Percentiles rank a stretch among this genome's conserved stretches.
phyloP scores from a whole-genome alignment of 345 rosid genomes.

The Eucalyptus lansdowneana region DNA sequence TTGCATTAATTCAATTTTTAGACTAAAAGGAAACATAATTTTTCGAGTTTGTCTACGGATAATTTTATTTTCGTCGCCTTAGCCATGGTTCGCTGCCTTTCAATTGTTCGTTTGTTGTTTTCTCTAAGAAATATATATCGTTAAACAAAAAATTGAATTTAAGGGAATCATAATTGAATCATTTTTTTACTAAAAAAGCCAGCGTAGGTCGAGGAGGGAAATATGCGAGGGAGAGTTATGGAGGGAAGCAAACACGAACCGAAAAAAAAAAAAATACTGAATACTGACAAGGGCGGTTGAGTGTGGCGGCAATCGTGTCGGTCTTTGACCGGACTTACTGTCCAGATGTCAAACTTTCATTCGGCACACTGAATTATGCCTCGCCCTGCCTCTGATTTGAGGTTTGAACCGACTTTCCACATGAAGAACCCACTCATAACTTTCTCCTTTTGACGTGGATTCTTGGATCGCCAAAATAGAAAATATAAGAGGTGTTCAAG shows the following conservation, averaged over 20 bases:
- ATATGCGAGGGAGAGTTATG: neutral
- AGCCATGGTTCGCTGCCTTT: neutral
- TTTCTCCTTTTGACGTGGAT: neutral
- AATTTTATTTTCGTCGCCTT: neutral
- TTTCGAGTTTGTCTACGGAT: neutral
- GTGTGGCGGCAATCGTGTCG: neutral
- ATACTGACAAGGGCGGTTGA: neutral
- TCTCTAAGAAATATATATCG: neutral
- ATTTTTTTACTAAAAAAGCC: neutral
- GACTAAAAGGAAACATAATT: neutral
- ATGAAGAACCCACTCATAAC: neutral
- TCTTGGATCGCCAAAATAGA: neutral
- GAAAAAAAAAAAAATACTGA: neutral
- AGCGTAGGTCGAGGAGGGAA: neutral
- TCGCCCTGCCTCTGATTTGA: neutral
- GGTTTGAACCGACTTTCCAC: neutral
- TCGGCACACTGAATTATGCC: no score
- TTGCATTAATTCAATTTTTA: neutral
- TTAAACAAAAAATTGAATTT: no score
- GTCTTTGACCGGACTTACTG: neutral
- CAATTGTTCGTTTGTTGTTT: neutral
- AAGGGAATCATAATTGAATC: no score
- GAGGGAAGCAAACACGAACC: neutral
- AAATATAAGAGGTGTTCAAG: no score
- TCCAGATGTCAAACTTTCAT: no score